Evolutionary conservation across 768 basidiomycete genomes (phyloP), one percentile per base, ranked within the genome.

Genomic region (Podaxis sp.): DNA sequence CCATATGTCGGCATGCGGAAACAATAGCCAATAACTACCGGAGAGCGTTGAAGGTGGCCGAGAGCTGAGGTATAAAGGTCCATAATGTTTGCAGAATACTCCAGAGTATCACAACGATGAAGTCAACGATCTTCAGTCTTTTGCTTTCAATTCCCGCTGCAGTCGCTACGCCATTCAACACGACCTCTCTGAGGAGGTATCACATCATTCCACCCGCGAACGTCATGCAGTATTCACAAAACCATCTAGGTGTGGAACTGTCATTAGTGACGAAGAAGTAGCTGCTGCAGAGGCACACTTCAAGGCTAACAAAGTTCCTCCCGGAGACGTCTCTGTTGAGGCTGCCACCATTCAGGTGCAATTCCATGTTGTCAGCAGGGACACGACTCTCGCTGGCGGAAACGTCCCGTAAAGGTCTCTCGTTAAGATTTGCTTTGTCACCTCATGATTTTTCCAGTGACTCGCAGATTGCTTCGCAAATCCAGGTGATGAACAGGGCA

Each of bases 401-500:
- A 55, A 63, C 52, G 43, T 65, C 1, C 49, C 55, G 66, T 67
- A 40, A 37, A 64, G 57, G 11, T 27, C 17, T 19, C 33, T 19
- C 12, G 4, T 8, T 46, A 25, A 8, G 27, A 15, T 12, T 24
- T 12, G 22, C 17, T 5, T 6, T 41, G 33, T 22, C 33, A 12
- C 17, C 15, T 52, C 24, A 29, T 40, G 22, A 9, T 3, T 53
- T 9, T 4, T 36, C n/a, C 33, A 75, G 74, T 6, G 66, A 66
- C n/a, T 55, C 64, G 3, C 72, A 74, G 63, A 72, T 83, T 50
- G 36, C 55, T 8, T 63, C 67, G 12, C 79, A 80, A 65, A 75
- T 82, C 27, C 60, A 65, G 13, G 76, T 74, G n/a, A 63, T 82
- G 60, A 82, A 82, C 66, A 29, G 61, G 0, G 77, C 74, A 63